Base-by-base conservation (phyloP, 352 stramenopile genomes). In the Thalassiosira pacifica region DNA sequence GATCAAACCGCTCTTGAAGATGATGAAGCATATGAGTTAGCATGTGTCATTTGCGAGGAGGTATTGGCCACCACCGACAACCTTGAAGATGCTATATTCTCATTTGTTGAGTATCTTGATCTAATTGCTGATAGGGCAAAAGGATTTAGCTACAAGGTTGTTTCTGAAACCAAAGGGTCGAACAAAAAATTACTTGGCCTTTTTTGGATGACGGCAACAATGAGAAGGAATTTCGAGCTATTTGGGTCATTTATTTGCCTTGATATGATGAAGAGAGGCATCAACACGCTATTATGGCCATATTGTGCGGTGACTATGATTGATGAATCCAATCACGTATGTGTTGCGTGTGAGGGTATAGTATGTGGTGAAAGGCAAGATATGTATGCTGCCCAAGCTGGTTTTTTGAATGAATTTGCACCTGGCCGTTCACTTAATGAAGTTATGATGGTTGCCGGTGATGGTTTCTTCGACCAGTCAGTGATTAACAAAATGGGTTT, bases 381-480 rank as follows among this genome's bases (percentile, higher is more conserved):
- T 34, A 72, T 64, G 32, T 84, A 84, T 32, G 9, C 70, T 8
- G 69, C 72, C 42, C 16, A 78, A 2, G 45, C 22, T 59, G 19
- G 65, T 18, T 87, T 87, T 64, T 52, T 83, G 18, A 13, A 27
- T 19, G 52, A 73, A 31, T 27, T 19, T 65, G 19, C 72, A 31
- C 67, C 75, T 55, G 52, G 31, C 0, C 6, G 74, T 13, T 22
- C 22, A 26, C 42, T 80, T 24, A 52, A 37, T 22, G 1, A 72
- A 76, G 82, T 88, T 29, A 29, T 73, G 11, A 53, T 85, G 59
- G 37, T 85, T 48, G 26, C 69, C 26, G 82, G 76, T 22, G 82
- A 85, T 76, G 69, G 57, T 31, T 85, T 88, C 48, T 85, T 88
- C 60, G 31, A 75, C 42, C 31, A 85, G 37, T 29, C 81, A 16